Percentiles rank a stretch among this genome's conserved stretches.
Conservation (phyloP, 1,139 yeast genomes). For the Kluyveromyces sp. region DNA sequence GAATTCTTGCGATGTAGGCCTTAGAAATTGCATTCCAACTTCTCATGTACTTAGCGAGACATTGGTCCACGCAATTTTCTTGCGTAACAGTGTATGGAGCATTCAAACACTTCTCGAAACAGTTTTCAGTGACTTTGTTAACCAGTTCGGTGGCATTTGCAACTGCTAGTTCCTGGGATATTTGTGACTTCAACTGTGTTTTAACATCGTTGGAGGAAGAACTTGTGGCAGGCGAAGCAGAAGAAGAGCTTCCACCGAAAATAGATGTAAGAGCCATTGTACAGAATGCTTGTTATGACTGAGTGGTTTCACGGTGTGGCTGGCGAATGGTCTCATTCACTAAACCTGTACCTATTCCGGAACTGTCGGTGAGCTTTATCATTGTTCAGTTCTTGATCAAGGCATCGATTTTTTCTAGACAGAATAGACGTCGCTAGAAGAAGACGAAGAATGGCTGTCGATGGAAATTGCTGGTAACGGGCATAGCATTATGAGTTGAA, state of each 20-base stretch:
- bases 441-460: no score
- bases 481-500: no score
- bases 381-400: no score
- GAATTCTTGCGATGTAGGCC: slow-evolving; percentile 69
- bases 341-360: no score
- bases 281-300: neutral
- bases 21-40: slow-evolving; percentile 83
- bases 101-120: slow-evolving; percentile 71
- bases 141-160: slow-evolving; percentile 87
- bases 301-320: no score
- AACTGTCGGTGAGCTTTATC: no score
- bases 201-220: slow-evolving; percentile 37
- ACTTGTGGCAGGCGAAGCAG: slow-evolving; percentile 26
- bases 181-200: slow-evolving; percentile 61
- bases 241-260: slow-evolving; percentile 36
- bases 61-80: slow-evolving; percentile 59
- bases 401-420: no score
- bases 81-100: slow-evolving; percentile 41
- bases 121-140: slow-evolving; percentile 79
- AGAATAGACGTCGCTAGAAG: no score
- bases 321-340: no score
- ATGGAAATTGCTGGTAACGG: no score
- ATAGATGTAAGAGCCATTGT: slow-evolving; percentile 36
- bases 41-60: slow-evolving; percentile 83
- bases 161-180: slow-evolving; percentile 76